Base-by-base conservation (phyloP, 805 yeast genomes). In the Wickerhamomyces canadensis region DNA sequence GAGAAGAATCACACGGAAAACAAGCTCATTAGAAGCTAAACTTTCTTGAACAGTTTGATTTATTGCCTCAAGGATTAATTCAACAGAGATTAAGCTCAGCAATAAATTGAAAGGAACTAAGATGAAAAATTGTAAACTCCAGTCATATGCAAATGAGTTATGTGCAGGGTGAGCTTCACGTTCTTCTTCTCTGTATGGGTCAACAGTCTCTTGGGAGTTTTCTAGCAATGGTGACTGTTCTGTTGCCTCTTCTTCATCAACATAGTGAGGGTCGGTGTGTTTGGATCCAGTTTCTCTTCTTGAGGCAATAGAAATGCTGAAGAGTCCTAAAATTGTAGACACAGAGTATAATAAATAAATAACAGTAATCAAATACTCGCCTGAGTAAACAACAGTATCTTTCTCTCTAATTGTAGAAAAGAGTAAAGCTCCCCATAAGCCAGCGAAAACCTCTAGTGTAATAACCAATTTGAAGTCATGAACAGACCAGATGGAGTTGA, bases 21-120 rank as follows among this genome's bases (percentile, higher is more conserved):
- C 62, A 14, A 57, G 39, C 6, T 48, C 34, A 6, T 76, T 72
- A 4, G 78, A 61, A 4, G 48, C 45, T 13, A 61, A 54, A 6
- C 81, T 74, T 52, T 87, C 95, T 51, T 81, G 87, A 16, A 77
- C 70, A 0, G 89, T 75, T 59, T 85, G 87, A 49, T 72, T 73
- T 16, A 82, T 43, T 0, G 85, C 93, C 40, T 78, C 79, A 24
- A 85, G 53, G 2, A 78, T 50, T 40, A 84, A 58, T 41, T 68
- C 72, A 6, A 53, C 42, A 6, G 82, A 80, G 26, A 70, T 59
- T 38, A 74, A 70, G 48, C 75, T 70, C n/a, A 79, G 52, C 25
- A 80, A 51, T 24, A 72, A 68, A 3, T 78, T 62, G 1, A 82
- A 62, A 3, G 96, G 96, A 12, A 82, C 85, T 14, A 81, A 55